phyloP scores from a whole-genome alignment of 2,329 filamentous ascomycete genomes.

The Stagonosporopsis rhizophila region DNA sequence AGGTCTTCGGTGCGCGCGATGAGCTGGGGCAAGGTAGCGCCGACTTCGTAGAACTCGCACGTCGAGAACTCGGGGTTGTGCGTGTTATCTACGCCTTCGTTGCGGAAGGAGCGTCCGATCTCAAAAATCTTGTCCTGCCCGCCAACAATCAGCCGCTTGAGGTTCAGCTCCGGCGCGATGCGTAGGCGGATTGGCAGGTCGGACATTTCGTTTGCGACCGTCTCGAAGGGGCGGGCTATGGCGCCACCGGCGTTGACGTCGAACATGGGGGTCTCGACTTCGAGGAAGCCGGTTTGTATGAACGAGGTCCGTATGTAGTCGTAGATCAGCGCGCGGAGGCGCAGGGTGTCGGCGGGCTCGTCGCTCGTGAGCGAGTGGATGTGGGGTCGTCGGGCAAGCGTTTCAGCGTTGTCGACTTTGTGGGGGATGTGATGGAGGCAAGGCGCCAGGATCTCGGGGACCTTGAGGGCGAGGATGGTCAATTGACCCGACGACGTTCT shows the following conservation, averaged over 20 bases:
- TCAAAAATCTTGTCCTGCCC: conserved; percentile 91
- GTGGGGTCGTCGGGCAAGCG: conserved; percentile 78
- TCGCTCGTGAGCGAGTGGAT: conserved; percentile 84
- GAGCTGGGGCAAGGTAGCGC: conserved; percentile 76
- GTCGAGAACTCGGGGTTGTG: conserved; percentile 98
- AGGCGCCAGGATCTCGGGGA: conserved; percentile 78
- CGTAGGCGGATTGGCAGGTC: conserved; percentile 76
- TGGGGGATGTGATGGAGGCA: conserved; percentile 80
- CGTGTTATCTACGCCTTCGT: conserved; percentile 75
- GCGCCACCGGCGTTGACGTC: conserved; percentile 85
- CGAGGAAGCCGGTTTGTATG: conserved; percentile 74
- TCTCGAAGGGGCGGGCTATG: conserved; percentile 84
- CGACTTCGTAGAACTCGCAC: conserved; percentile 95
- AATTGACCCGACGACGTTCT: conserved; percentile 77
- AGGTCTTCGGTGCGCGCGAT: conserved; percentile 78
- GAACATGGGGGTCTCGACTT: conserved; percentile 91
- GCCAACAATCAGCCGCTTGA: conserved; percentile 89
- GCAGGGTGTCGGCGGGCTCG: conserved; percentile 71
- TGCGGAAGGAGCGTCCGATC: conserved; percentile 89
- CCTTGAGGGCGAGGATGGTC: conserved; percentile 70
- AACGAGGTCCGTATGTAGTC: conserved; percentile 78
- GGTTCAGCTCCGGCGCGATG: conserved; percentile 93
- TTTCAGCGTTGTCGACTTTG: conserved; percentile 73
- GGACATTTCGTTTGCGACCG: conserved; percentile 76
- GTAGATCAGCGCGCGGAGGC: conserved; percentile 76